These are phyloP conservation scores for Hyphodiscus hymeniophilus DNA, from an alignment of 495 filamentous ascomycete genomes.

Conservation along the genomic window DNA sequence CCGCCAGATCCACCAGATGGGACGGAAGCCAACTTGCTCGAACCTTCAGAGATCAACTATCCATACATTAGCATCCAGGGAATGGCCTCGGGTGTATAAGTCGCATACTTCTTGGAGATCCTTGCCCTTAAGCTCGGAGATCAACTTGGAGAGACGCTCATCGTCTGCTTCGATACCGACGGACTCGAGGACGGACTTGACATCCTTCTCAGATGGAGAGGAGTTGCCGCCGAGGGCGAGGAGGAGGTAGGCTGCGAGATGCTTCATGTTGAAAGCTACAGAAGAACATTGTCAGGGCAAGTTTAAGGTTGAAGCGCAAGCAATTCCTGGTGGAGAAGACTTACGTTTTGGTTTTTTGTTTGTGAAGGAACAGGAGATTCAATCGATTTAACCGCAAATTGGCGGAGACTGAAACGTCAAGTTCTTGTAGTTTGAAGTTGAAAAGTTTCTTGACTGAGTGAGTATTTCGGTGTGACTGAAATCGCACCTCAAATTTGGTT, in stretches of 20 bases:
- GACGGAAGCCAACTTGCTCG: slow-evolving; percentile 92
- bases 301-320: not conserved
- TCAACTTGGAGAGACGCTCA: slow-evolving; percentile 75
- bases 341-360: slow-evolving; percentile 12
- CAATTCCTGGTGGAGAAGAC: slow-evolving; percentile 7
- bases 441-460: not conserved
- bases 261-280: slow-evolving; percentile 82
- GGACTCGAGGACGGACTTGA: slow-evolving; percentile 85
- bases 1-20: slow-evolving; percentile 80
- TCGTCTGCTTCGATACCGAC: slow-evolving; percentile 93
- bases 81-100: not conserved
- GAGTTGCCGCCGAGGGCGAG: slow-evolving; percentile 88
- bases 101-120: slow-evolving; percentile 80
- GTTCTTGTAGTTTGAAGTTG: slow-evolving; percentile 32
- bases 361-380: slow-evolving; percentile 67
- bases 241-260: slow-evolving; percentile 98
- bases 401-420: slow-evolving; percentile 84
- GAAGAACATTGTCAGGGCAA: slow-evolving; percentile 15
- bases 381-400: slow-evolving; percentile 88
- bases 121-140: slow-evolving; percentile 95
- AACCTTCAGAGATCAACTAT: slow-evolving; percentile 87
- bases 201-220: slow-evolving; percentile 75
- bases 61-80: slow-evolving; percentile 20
- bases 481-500: not conserved
- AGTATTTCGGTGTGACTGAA: slow-evolving; percentile 11